Base-by-base conservation (phyloP, 2,329 filamentous ascomycete species). In the Dactylellina drechsleri region DNA sequence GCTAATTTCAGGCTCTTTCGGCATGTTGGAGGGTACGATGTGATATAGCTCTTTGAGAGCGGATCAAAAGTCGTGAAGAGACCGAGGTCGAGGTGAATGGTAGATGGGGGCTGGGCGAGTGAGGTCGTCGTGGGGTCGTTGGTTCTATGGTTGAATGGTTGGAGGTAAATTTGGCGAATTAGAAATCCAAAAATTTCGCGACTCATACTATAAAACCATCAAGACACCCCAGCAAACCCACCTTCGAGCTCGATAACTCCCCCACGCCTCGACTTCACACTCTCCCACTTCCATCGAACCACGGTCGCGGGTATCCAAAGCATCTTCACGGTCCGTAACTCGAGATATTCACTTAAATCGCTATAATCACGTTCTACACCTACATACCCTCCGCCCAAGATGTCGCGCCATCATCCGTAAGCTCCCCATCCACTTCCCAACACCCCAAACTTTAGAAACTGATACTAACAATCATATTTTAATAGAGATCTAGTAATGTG, bases 321-420 rank as follows among this genome's bases (percentile, higher is more conserved):
- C 13, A 45, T 18, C 12, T 2, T 26, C 36, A 58, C 54, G 20
- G 6, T n/a, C 15, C 8, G 16, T 41, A 20, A 28, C 6, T 58
- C 57, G 26, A 16, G 18, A 12, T 40, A 36, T 7, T 23, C 53
- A 13, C 20, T 36, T 13, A 12, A 13, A 60, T 31, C 41, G 3
- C 57, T 6, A 6, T 18, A 16, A 23, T 52, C 15, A 43, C 45
- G 12, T 28, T 23, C 43, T 23, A 47, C 31, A 36, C 6, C 31
- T 36, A 36, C 31, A 2, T 8, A 36, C 6, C 31, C 10, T 31
- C 20, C 23, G 43, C 41, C 43, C 81, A 86, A 41, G 81, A 96
- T 96, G 92, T 96, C 92, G 81, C 92, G 92, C 85, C 92, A 96
- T 87, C 92, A 97, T 83, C 93, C 93, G 90, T 91, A 86, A 85